Evolutionary conservation across 768 basidiomycete genomes (phyloP), one percentile per base, ranked within the genome.

Genomic region (Lentinula edodes): DNA sequence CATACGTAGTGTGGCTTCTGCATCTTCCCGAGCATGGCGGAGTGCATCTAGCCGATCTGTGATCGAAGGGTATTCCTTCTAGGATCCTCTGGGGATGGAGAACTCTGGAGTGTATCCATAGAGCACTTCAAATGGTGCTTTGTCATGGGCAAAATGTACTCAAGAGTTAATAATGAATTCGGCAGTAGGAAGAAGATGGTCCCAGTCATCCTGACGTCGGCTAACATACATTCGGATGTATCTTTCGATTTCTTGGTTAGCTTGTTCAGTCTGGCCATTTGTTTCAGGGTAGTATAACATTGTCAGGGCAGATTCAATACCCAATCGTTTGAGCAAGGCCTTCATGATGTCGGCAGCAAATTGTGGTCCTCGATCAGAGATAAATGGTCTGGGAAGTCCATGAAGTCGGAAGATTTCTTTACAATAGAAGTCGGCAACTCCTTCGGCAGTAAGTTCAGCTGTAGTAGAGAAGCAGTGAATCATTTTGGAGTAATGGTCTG

Each of bases 211-310:
- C 52, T 71, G 73, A 20, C 46, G 39, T 32, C 65, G 59, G 52
- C 62, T 61, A 10, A 61, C 60, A 58, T 70, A 75, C 65, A 18
- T 1, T 67, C 53, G 2, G 23, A 77, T 62, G 55, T 73, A 73
- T 18, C 63, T 55, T 63, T 76, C 69, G 0, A 77, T 42, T 56
- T 69, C 71, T 60, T 70, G 69, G 61, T 75, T 75, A 20, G 68
- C 61, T 5, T 66, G 18, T 65, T 76, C 71, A 9, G 70, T 74
- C 57, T 73, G 71, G 0, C 73, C 69, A 63, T 80, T 70, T 1
- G 76, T 73, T 58, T 78, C 61, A 1, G 61, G 58, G 43, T 64
- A 58, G 43, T 39, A 63, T 2, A 58, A 39, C 13, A 53, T 63
- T 9, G 56, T 13, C 35, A 58, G 28, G 16, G 36, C 16, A 13